Evolutionary conservation across 192 early-diverging fungal genomes (phyloP), one percentile per base, ranked within the genome.

Genomic region (Coemansia guatemalensis): DNA sequence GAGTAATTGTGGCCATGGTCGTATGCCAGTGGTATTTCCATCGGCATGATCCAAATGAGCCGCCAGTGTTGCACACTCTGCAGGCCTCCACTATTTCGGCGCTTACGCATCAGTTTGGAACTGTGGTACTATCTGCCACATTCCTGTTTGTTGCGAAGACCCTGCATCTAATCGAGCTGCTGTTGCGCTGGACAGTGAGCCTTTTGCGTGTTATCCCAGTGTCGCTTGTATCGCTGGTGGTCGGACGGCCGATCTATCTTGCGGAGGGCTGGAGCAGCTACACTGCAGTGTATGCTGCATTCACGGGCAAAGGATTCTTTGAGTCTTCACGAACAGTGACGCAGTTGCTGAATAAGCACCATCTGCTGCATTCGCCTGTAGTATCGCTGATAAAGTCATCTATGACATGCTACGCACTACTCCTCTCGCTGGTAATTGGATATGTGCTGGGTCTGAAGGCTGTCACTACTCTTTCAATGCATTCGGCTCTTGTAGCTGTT

Each of bases 21-120:
- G 68, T 80, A 2, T 67, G 77, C 58, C 77, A 80, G 44, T 80
- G 77, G 77, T 80, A 74, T 53, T 80, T 80, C 41, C 77, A 80
- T 52, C 64, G 77, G 7, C 71, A 74, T 9, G 77, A 80, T 29
- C 77, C 77, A 11, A 41, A 51, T 25, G 77, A 80, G 58, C 77
- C 77, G 9, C 64, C 65, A 32, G 64, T 62, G 2, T 44, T 80
- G 62, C 77, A 68, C 22, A 80, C 77, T 20, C 47, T 80, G 27
- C 77, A 80, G 58, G 77, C 77, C 14, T 56, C 77, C 2, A 59
- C 65, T 17, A 30, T 71, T 4, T 74, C 77, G 30, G 77, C 77
- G 9, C 25, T 80, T 26, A 71, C 77, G 8, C 49, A 53, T 21
- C 71, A 80, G 56, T 53, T 80, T 22, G 77, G 77, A 12, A 61